Evolutionary conservation across 1,139 yeast species (phyloP).

Genomic region (Hansenula anomala): DNA sequence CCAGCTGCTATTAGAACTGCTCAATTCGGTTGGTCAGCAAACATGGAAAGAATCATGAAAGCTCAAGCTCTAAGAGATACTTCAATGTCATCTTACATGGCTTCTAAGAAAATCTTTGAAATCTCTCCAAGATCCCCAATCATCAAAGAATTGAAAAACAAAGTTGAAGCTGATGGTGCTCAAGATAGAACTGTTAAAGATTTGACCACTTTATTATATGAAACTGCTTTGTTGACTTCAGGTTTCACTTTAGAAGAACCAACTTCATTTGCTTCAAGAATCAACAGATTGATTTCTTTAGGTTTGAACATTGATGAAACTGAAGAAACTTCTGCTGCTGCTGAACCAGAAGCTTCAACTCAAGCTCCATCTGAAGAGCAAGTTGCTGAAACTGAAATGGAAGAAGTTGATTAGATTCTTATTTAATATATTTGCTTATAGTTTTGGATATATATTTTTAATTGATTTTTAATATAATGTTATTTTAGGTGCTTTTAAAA

Average conservation of each 20-base stretch:
- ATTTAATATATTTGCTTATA: too few species aligned
- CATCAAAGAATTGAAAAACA: slow-evolving; percentile 90
- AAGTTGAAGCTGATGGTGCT: slow-evolving; percentile 96
- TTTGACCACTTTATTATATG: slow-evolving; percentile 91
- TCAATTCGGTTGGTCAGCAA: slow-evolving; percentile 99
- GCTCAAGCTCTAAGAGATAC: slow-evolving; percentile 99
- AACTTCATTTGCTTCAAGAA: slow-evolving; percentile 93
- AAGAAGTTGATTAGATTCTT: slow-evolving; percentile 92
- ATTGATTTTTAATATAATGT: neutral
- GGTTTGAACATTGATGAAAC: slow-evolving; percentile 98
- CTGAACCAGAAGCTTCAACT: slow-evolving; percentile 57
- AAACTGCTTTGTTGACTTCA: slow-evolving; percentile 96
- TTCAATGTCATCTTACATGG: slow-evolving; percentile 98
- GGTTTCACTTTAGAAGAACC: slow-evolving; percentile 99
- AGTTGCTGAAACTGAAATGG: slow-evolving; percentile 93
- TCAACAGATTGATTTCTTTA: slow-evolving; percentile 94
- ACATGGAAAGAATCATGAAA: slow-evolving; percentile 99
- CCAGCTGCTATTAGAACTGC: slow-evolving; percentile 99
- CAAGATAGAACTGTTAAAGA: slow-evolving; percentile 98
- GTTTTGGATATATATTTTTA: neutral
- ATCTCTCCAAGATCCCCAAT: slow-evolving; percentile 96
- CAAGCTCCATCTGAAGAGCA: slow-evolving; percentile 56
- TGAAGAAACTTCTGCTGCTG: slow-evolving; percentile 48
- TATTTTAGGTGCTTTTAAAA: neutral
- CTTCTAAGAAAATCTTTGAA: slow-evolving; percentile 98